Base-by-base conservation (phyloP, 257 asterid species). In the Rauvolfia tetraphylla region DNA sequence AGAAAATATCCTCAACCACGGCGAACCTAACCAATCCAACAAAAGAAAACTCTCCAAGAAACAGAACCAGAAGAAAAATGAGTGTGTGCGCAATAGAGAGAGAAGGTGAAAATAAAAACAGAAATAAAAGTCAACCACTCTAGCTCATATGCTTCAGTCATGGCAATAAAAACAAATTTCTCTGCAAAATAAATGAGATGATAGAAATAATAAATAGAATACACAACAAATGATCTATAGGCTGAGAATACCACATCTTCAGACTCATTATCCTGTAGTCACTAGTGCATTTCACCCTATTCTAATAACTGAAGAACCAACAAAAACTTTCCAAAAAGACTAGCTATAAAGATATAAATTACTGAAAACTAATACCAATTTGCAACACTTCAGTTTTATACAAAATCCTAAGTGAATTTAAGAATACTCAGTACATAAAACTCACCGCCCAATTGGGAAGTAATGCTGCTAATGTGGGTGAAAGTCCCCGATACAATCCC, bases 361-460 rank as follows among this genome's bases (percentile, higher is more conserved):
- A 46, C 57, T 54, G 42, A 53, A 53, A 39, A 23, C 58, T n/a
- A 68, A 1, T 13, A n/a, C 18, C 27, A 39, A 23, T 2, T 20
- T 59, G 8, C 42, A 18, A 36, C 29, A 34, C 23, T 23, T 22
- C 46, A 27, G 14, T 2, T 23, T 53, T 20, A 39, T 39, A 61
- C 29, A 59, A 51, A 10, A 38, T 33, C 58, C 44, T 8, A 53
- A 17, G 4, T 44, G 61, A 38, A 7, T 20, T 18, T 65, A 10
- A 71, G 25, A 53, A 72, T 53, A 54, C 49, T 72, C n/a, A 71
- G 72, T 29, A 81, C 72, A 79, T 6, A 79, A 78, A 74, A 85
- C 97, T 89, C 84, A 95, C 99, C 70, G 99, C 99, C 99, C 99
- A 95, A 84, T 91, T 95, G 1, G 99, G 99, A 88, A 95, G 99